Percentiles rank a stretch among this genome's conserved stretches.
Conservation (phyloP, 768 basidiomycete genomes). For the Amanita jacksonii region DNA sequence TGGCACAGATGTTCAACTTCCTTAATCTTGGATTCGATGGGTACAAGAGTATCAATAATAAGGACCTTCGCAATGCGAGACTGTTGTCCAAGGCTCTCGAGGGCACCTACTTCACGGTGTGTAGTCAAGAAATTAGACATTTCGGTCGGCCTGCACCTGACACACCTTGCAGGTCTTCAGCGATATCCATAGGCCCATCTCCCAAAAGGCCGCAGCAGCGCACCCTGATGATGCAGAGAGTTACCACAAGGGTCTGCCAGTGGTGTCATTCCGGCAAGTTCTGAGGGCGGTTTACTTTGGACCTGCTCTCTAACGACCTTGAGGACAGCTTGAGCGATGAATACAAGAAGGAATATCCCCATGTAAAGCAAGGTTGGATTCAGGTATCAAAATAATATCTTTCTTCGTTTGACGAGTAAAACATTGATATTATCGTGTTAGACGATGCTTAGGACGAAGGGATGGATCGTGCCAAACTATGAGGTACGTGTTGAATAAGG, state of each 20-base stretch:
- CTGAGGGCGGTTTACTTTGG: background rate
- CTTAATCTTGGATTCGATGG: constrained; percentile 49
- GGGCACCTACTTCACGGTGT: constrained; percentile 37
- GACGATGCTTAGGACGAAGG: constrained; percentile 37
- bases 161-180: constrained; percentile 27
- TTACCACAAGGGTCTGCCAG: constrained; percentile 47
- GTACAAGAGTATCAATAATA: constrained; percentile 33
- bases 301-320: background rate
- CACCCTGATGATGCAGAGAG: constrained; percentile 32
- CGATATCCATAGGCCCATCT: constrained; percentile 37
- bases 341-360: constrained; percentile 40
- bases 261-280: constrained; percentile 46
- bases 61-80: constrained; percentile 47
- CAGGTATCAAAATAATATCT: constrained; percentile 23
- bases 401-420: constrained; percentile 7
- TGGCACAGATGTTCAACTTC: constrained; percentile 54
- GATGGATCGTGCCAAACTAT: constrained; percentile 60
- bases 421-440: constrained; percentile 10
- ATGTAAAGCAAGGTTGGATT: constrained; percentile 44
- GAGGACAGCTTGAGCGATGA: constrained; percentile 34
- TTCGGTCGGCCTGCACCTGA: background rate
- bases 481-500: constrained; percentile 20
- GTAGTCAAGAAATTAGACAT: background rate
- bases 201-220: constrained; percentile 10
- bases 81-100: constrained; percentile 49